Evolutionary conservation across 2,329 filamentous ascomycete genomes (phyloP).

Genomic region (Pezicula carpinea): DNA sequence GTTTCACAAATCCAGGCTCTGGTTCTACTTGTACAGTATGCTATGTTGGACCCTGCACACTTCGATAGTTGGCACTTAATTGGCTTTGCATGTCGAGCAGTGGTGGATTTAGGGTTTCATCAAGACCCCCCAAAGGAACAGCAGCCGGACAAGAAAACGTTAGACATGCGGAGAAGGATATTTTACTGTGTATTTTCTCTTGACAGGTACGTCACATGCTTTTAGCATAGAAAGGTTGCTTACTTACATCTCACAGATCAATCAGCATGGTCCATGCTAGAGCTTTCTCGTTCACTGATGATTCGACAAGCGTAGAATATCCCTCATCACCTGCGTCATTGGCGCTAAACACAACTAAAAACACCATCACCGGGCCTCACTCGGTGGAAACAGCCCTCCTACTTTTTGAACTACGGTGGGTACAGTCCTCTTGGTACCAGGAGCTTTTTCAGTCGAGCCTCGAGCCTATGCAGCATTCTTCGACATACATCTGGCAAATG

Average conservation of each 20-base stretch:
- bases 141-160: slow-evolving; percentile 58
- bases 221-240: not conserved
- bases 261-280: slow-evolving; percentile 85
- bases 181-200: slow-evolving; percentile 90
- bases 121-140: slow-evolving; percentile 78
- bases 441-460: slow-evolving; percentile 77
- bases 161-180: slow-evolving; percentile 76
- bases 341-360: slow-evolving; percentile 23
- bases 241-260: slow-evolving; percentile 46
- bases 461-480: slow-evolving; percentile 61
- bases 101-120: slow-evolving; percentile 87
- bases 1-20: slow-evolving; percentile 83
- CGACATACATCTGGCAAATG: slow-evolving; percentile 69
- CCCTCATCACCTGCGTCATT: slow-evolving; percentile 44
- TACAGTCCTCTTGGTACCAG: slow-evolving; percentile 88
- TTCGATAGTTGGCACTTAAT: slow-evolving; percentile 95
- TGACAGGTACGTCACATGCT: slow-evolving; percentile 58
- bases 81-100: slow-evolving; percentile 81
- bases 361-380: slow-evolving; percentile 39
- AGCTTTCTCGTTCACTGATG: slow-evolving; percentile 91
- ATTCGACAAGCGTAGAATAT: slow-evolving; percentile 76
- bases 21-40: slow-evolving; percentile 80
- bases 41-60: slow-evolving; percentile 82
- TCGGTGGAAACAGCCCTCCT: slow-evolving; percentile 67
- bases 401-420: slow-evolving; percentile 76